Evolutionary conservation across 352 stramenopile species (phyloP), one percentile per base, ranked within the genome.

Genomic region (Phytophthora lateralis): DNA sequence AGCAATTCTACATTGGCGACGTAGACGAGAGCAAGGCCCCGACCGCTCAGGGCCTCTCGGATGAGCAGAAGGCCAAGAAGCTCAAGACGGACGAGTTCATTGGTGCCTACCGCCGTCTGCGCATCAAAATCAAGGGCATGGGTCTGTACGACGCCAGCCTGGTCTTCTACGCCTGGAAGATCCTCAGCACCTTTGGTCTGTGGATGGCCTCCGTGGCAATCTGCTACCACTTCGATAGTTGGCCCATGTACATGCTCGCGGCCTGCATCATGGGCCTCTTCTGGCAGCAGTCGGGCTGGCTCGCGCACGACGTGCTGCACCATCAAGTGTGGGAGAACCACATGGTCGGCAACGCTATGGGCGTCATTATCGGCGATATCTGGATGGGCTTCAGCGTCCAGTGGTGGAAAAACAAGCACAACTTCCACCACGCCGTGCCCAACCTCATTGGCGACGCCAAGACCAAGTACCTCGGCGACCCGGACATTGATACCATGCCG

Each of bases 361-460:
- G 96, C 37, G 82, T 98, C 15, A 86, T 99, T 47, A 96, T 98
- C 69, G 97, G 97, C 43, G 95, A 99, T 79, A 62, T 99, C 6
- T 98, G 97, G 91, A 97, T 99, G 84, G 97, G 97, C 46, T 99
- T 98, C 77, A 98, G 89, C 46, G 95, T 98, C 46, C 82, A 92
- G 55, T 98, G 93, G 95, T 98, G 93, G 95, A 98, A 98, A 73
- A 98, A 98, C 82, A 98, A 98, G 83, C 97, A 99, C 87, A 99
- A 99, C 75, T 97, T 96, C 47, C 97, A 99, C 82, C 97, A 99
- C 76, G 95, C 96, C 17, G 96, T 99, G 37, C 96, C 97, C 24
- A 99, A 99, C 78, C 76, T 99, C 37, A 91, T 99, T 73, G 96
- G 91, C 42, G 91, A 91, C 58, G 75, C 72, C 15, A 88, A 91